phyloP scores from a whole-genome alignment of 108 stramenopile species.

The Pseudonitzschia delicatissima region DNA sequence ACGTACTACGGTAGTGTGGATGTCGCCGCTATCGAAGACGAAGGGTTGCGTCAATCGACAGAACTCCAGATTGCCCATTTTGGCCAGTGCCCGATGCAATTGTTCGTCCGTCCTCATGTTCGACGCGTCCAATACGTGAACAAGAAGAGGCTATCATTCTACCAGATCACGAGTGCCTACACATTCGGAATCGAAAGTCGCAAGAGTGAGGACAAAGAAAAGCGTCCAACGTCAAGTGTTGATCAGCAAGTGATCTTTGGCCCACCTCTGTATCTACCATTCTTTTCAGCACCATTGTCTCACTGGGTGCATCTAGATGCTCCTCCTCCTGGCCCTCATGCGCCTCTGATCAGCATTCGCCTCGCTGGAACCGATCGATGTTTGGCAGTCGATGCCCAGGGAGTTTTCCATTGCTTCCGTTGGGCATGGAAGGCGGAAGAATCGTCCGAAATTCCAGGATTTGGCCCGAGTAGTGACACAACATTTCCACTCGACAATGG shows the following conservation, averaged over 20 bases:
- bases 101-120: conserved; percentile 55
- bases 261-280: conserved; percentile 58
- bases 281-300: conserved; percentile 79
- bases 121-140: conserved; percentile 30
- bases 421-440: conserved; percentile 87
- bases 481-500: conserved; percentile 57
- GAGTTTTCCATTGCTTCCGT: conserved; percentile 86
- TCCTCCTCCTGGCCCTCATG: conserved; percentile 89
- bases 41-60: conserved; percentile 79
- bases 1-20: conserved; percentile 98
- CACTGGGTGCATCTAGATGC: conserved; percentile 88
- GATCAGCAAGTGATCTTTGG: conserved; percentile 21
- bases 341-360: conserved; percentile 64
- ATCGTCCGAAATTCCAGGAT: conserved; percentile 25
- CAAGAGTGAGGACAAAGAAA: conserved; percentile 1
- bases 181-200: conserved; percentile 26
- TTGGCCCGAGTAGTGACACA: conserved; percentile 10
- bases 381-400: conserved; percentile 85
- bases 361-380: conserved; percentile 79
- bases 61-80: conserved; percentile 97
- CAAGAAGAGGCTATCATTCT: conserved; percentile 36
- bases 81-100: conserved; percentile 97
- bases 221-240: neutral
- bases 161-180: conserved; percentile 50
- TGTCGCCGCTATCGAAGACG: conserved; percentile 92